phyloP scores from a whole-genome alignment of 108 stramenopile species.

The Pinguiococcus pyrenoidosus region DNA sequence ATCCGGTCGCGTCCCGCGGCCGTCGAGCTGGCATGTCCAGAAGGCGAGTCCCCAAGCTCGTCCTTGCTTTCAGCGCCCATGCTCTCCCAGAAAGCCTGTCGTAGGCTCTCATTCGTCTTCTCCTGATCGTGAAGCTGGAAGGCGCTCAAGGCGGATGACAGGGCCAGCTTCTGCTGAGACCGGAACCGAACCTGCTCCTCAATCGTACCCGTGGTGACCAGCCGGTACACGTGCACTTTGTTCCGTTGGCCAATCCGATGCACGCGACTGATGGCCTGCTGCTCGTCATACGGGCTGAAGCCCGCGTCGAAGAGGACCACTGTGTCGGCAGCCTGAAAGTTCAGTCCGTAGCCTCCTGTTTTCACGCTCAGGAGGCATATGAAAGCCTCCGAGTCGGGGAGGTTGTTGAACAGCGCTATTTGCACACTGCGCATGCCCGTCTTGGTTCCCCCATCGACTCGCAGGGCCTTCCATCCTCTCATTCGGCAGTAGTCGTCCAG shows the following conservation, averaged over 20 bases:
- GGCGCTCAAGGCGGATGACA: too few relatives aligned
- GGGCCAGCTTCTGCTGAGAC: too few relatives aligned
- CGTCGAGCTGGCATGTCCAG: too few relatives aligned
- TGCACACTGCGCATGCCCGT: too few relatives aligned
- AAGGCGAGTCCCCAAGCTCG: too few relatives aligned
- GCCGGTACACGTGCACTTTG: constrained; percentile 73
- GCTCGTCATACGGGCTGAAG: constrained; percentile 63
- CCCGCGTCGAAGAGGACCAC: constrained; percentile 68
- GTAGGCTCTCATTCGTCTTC: too few relatives aligned
- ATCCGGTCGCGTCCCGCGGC: too few relatives aligned
- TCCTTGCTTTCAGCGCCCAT: too few relatives aligned
- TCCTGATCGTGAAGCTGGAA: too few relatives aligned
- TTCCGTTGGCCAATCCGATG: constrained; percentile 66
- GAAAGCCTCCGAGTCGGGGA: too few relatives aligned
- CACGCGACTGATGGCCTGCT: constrained; percentile 62
- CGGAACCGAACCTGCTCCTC: constrained; percentile 68
- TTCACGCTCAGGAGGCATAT: constrained; percentile 1
- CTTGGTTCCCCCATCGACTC: constrained; percentile 59
- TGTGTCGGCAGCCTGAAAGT: constrained; percentile 46
- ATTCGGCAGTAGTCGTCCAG: constrained; percentile 58
- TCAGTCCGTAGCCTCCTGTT: constrained; percentile 12
- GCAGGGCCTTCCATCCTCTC: constrained; percentile 58
- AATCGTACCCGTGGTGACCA: constrained; percentile 65
- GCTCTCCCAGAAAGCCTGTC: too few relatives aligned
- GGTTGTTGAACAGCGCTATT: too few relatives aligned